Percentiles rank a stretch among this genome's conserved stretches.
phyloP scores from a whole-genome alignment of 176 grass and related monocot species.

The Alloteropsis semialata region DNA sequence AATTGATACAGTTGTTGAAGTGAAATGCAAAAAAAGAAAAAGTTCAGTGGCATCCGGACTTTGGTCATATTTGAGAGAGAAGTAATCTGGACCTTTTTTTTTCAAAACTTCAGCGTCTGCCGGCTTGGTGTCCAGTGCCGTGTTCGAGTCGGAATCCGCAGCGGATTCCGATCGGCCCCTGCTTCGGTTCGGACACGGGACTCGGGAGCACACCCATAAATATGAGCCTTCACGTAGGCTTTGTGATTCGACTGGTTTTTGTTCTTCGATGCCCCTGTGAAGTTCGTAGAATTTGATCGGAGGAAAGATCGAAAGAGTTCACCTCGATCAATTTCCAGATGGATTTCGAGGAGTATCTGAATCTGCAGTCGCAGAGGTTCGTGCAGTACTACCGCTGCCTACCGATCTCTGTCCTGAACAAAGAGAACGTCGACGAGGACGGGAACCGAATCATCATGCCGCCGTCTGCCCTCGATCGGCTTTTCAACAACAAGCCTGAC shows the following conservation, averaged over 20 bases:
- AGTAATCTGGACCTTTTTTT: too few species aligned
- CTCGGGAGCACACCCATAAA: not conserved
- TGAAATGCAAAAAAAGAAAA: too few species aligned
- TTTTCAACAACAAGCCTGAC: slow-evolving; percentile 44
- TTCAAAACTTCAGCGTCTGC: not conserved
- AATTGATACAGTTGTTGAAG: too few species aligned
- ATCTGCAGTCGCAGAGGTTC: not conserved
- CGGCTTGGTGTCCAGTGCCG: not conserved
- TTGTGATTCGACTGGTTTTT: not conserved
- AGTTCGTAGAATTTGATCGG: not conserved
- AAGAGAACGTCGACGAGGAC: not conserved
- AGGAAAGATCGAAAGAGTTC: not conserved
- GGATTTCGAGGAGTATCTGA: slow-evolving; percentile 29
- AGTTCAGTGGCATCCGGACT: too few species aligned
- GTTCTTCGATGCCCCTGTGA: not conserved
- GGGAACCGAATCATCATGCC: slow-evolving; percentile 58
- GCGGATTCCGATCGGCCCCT: not conserved
- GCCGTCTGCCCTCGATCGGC: slow-evolving; percentile 63
- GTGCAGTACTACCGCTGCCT: slow-evolving; percentile 32
- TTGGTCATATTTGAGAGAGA: too few species aligned
- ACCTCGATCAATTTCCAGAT: not conserved
- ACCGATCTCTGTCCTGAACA: not conserved
- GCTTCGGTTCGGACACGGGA: not conserved
- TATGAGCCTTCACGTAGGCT: not conserved
- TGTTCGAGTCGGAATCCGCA: not conserved